Evolutionary conservation across 805 yeast species (phyloP).

Genomic region (Blastobotrys attinorum): DNA sequence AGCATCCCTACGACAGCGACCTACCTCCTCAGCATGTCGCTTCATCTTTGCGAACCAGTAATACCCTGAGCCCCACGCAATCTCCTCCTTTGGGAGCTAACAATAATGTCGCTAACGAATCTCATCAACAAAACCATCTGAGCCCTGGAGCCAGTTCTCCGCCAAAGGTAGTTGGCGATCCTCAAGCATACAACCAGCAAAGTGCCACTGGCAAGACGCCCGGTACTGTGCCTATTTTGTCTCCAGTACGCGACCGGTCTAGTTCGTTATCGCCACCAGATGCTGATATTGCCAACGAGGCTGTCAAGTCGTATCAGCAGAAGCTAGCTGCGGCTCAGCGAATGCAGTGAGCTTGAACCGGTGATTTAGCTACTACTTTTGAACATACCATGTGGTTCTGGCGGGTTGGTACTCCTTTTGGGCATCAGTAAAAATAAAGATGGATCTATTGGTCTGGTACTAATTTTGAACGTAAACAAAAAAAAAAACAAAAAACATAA

Average conservation of each 20-base stretch:
- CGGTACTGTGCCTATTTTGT: slow-evolving; percentile 5
- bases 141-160: too few species aligned
- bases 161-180: background rate
- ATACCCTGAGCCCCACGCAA: slow-evolving; percentile 9
- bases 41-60: slow-evolving; percentile 1
- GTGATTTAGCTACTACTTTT: too few species aligned
- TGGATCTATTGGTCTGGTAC: too few species aligned
- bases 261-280: slow-evolving; percentile 1
- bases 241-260: background rate
- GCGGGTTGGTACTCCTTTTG: too few species aligned
- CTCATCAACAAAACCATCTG: too few species aligned
- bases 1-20: slow-evolving; percentile 19
- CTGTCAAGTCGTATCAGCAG: background rate
- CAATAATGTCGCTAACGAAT: too few species aligned
- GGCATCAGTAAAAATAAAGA: too few species aligned
- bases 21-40: slow-evolving; percentile 8
- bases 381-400: too few species aligned
- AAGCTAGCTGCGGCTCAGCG: too few species aligned
- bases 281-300: background rate
- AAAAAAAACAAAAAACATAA: too few species aligned
- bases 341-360: too few species aligned
- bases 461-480: too few species aligned
- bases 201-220: background rate
- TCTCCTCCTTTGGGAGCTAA: background rate
- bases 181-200: background rate